Percentiles rank a stretch among this genome's conserved stretches.
phyloP scores from a whole-genome alignment of 257 asterid species.

The Mentha longifolia region DNA sequence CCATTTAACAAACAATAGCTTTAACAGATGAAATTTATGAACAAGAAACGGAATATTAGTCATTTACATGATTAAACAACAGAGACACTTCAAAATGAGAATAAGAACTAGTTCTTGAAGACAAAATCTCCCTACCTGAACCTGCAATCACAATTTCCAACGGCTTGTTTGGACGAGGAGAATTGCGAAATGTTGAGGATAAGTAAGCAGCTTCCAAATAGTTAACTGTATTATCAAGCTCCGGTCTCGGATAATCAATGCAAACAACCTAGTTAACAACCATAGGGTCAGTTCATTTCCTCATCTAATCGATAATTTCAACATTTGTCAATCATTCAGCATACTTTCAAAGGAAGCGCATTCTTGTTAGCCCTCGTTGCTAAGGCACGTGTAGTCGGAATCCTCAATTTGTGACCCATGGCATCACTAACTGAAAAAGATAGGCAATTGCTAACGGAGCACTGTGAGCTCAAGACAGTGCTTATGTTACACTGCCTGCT shows the following conservation, averaged over 20 bases:
- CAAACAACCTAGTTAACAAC: conserved; percentile 74
- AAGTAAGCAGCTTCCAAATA: conserved; percentile 85
- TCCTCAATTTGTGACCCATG: conserved; percentile 59
- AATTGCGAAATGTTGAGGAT: conserved; percentile 67
- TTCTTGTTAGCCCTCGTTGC: conserved; percentile 42
- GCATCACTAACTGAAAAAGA: conserved; percentile 62
- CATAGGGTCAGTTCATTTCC: conserved; percentile 8
- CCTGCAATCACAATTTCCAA: conserved; percentile 90
- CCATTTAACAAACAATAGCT: conserved; percentile 19
- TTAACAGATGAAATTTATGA: not conserved
- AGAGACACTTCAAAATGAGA: not conserved
- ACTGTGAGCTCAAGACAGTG: conserved; percentile 44
- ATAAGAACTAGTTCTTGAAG: not conserved
- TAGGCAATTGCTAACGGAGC: conserved; percentile 43
- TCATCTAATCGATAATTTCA: conserved; percentile 17
- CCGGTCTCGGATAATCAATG: conserved; percentile 89
- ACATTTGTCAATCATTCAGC: conserved; percentile 25
- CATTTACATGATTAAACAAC: not conserved
- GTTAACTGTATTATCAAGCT: conserved; percentile 75
- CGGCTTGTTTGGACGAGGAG: conserved; percentile 79
- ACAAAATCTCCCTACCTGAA: conserved; percentile 61
- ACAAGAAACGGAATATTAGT: not conserved
- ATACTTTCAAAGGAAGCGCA: conserved; percentile 59
- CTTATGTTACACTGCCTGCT: conserved; percentile 51
- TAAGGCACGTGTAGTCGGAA: conserved; percentile 42